Percentiles rank a stretch among this genome's conserved stretches.
Conservation (phyloP, 371 early-diverging fungal genomes). For the Syncephalastrum racemosum region DNA sequence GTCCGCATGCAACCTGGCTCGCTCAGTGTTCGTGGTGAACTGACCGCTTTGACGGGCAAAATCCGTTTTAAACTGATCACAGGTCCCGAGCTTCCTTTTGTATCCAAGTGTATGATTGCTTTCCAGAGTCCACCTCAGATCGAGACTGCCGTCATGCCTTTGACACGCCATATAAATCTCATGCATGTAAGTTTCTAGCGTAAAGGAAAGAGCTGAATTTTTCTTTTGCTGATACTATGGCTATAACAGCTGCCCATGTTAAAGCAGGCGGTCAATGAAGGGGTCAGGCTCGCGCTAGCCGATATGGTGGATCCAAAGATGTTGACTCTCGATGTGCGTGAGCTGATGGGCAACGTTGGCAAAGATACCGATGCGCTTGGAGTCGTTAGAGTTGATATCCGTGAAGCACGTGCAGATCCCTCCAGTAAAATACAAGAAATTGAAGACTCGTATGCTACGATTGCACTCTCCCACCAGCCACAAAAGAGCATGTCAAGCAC, state of each 20-base stretch:
- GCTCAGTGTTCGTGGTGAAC: conserved; percentile 36
- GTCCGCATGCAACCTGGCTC: conserved; percentile 35
- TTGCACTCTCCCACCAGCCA: conserved; percentile 40
- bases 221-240: background rate
- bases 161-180: conserved; percentile 40
- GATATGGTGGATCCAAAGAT: conserved; percentile 47
- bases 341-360: conserved; percentile 27
- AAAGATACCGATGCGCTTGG: conserved; percentile 43
- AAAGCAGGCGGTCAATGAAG: conserved; percentile 41
- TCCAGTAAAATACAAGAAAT: conserved; percentile 26
- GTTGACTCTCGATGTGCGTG: conserved; percentile 38
- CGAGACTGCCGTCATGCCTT: conserved; percentile 46
- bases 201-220: background rate
- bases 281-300: conserved; percentile 34
- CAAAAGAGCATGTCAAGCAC: conserved; percentile 32
- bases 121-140: conserved; percentile 39
- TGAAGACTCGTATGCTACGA: conserved; percentile 40
- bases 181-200: conserved; percentile 32
- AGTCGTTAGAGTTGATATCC: conserved; percentile 33
- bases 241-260: conserved; percentile 31
- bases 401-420: conserved; percentile 25
- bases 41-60: conserved; percentile 41
- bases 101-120: conserved; percentile 45
- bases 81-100: conserved; percentile 40
- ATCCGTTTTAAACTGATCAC: conserved; percentile 42